These are phyloP conservation scores for Furcasterigmium sp. DNA, from an alignment of 2,329 filamentous ascomycete genomes.

Conservation along the genomic window DNA sequence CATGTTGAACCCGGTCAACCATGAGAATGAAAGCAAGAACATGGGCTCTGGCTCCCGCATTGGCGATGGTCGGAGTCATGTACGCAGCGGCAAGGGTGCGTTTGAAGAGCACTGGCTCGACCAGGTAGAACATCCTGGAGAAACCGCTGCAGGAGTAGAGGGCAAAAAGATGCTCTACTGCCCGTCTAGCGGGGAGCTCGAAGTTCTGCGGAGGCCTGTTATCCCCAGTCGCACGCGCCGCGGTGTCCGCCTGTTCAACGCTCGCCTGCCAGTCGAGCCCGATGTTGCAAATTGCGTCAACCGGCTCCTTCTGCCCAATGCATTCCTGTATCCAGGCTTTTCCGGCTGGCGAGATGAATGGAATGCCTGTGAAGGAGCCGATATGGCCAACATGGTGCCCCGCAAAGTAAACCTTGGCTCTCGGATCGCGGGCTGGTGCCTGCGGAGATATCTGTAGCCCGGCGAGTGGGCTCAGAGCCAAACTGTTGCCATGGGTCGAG, in stretches of 20 bases:
- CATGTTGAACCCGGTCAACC: conserved; percentile 17
- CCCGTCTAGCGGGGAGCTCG: neutral
- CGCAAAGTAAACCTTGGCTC: neutral
- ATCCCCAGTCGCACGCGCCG: no score
- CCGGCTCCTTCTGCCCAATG: neutral
- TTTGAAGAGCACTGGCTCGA: neutral
- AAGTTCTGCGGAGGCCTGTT: neutral
- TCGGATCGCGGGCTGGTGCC: neutral
- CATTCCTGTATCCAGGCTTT: neutral
- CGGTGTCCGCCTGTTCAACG: neutral
- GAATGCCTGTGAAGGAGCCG: neutral
- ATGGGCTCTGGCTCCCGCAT: conserved; percentile 34
- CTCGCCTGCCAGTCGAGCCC: neutral
- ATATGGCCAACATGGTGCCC: neutral
- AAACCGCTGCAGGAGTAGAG: neutral
- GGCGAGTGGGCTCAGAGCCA: neutral
- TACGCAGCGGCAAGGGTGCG: neutral
- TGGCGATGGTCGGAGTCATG: neutral
- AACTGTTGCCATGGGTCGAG: neutral
- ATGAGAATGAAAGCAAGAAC: conserved; percentile 43
- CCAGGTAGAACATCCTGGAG: neutral
- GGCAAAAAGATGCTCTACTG: neutral
- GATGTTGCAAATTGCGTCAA: neutral
- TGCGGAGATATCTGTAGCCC: neutral
- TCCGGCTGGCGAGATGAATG: neutral